These are phyloP conservation scores for Mortierella sp. DNA, from an alignment of 371 early-diverging fungal species.

Conservation along the genomic window DNA sequence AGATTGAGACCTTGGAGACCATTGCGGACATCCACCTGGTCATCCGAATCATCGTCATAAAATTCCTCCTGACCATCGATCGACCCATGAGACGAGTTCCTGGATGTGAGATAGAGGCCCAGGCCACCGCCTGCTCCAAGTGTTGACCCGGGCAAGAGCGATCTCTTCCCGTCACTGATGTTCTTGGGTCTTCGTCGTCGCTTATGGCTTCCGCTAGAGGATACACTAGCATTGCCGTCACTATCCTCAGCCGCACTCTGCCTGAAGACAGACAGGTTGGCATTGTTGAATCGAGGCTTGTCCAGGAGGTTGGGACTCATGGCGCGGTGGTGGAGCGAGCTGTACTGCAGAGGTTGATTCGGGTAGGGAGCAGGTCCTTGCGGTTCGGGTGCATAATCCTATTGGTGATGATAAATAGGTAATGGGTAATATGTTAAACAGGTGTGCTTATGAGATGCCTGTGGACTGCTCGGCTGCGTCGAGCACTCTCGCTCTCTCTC, in stretches of 20 bases:
- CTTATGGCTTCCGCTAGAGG: constrained; percentile 60
- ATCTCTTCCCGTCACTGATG: constrained; percentile 30
- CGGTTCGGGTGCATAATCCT: constrained; percentile 36
- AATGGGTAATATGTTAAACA: background rate
- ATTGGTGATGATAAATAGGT: background rate
- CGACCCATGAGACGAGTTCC: constrained; percentile 43
- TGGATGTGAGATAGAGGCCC: constrained; percentile 28
- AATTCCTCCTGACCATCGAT: constrained; percentile 38
- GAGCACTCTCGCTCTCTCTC: background rate
- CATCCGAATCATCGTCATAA: constrained; percentile 49
- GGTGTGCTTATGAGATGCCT: background rate
- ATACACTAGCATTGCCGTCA: constrained; percentile 60
- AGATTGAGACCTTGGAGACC: constrained; percentile 51
- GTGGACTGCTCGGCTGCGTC: background rate
- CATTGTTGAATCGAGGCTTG: constrained; percentile 49
- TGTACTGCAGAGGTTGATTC: constrained; percentile 17
- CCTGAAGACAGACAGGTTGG: constrained; percentile 51
- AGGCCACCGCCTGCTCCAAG: constrained; percentile 30
- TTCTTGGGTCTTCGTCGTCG: constrained; percentile 56
- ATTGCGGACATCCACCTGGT: constrained; percentile 48
- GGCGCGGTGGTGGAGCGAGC: constrained; percentile 37
- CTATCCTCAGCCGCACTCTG: constrained; percentile 57
- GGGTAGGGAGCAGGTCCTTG: constrained; percentile 20
- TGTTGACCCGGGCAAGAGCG: constrained; percentile 34
- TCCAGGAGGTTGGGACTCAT: constrained; percentile 50